Base-by-base conservation (phyloP, 805 yeast genomes). In the Lipomyces sp. region DNA sequence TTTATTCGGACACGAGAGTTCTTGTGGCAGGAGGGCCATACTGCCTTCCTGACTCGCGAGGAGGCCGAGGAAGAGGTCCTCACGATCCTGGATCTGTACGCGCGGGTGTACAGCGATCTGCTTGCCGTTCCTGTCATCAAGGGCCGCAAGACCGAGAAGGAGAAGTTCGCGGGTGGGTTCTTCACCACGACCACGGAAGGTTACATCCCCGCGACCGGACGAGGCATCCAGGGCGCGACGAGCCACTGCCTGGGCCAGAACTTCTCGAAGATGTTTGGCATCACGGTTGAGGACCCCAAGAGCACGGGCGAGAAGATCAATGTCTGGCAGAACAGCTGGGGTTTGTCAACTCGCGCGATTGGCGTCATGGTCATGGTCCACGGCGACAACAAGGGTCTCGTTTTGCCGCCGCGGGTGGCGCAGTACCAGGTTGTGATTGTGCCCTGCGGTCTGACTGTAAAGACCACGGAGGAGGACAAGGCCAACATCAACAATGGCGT, bases 311-410 rank as follows among this genome's bases (percentile, higher is more conserved):
- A 93, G 66, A 86, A 88, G 74, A 74, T 90, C 44, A 81, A 75
- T 63, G 96, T 93, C 31, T 88, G 83, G 81, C 99, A 93, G 76
- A 93, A 95, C 77, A 90, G 97, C 11, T 93, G 99, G 99, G 99
- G 99, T 74, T 75, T 93, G 63, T 90, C 97, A 43, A 93, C 99
- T 53, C 87, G 99, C 74, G 93, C 86, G 60, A 90, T 93, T 68
- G 99, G 99, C 78, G 99, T 95, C 62, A 93, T 93, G 98, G 89
- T 88, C 53, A 93, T 93, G 99, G 81, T 89, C 53, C 99, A 93
- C 70, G 89, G 97, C 33, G 99, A 93, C 72, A 90, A 95, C 79
- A 91, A 89, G 76, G 99, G 99, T 70, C 77, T 93, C 63, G 98
- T 93, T 42, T 78, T 95, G 63, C 99, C 99, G 57, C 99, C 99